phyloP scores from a whole-genome alignment of 2,329 filamentous ascomycete genomes.

The Fusarium luffae region DNA sequence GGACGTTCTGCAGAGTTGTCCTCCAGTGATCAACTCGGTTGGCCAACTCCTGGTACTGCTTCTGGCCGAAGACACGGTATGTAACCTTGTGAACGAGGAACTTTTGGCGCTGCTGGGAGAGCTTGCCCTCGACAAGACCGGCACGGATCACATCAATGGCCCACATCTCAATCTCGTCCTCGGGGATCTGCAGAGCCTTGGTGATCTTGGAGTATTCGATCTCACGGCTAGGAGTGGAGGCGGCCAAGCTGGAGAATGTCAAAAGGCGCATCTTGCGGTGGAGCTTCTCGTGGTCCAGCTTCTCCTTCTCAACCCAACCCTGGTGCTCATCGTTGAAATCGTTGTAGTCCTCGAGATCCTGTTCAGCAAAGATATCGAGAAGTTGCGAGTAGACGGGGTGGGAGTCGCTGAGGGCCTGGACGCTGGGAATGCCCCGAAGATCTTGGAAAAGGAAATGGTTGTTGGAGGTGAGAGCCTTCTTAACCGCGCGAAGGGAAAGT shows the following conservation, averaged over 20 bases:
- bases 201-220: conserved; percentile 89
- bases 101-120: conserved; percentile 90
- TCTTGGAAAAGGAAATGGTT: conserved; percentile 79
- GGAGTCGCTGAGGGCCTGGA: conserved; percentile 87
- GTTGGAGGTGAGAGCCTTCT: conserved; percentile 63
- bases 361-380: conserved; percentile 93
- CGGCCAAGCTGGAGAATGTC: conserved; percentile 89
- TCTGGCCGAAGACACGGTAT: conserved; percentile 96
- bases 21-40: conserved; percentile 93
- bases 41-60: conserved; percentile 97
- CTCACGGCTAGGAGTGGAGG: conserved; percentile 83
- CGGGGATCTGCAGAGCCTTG: conserved; percentile 83
- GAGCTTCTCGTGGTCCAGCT: conserved; percentile 77
- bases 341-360: conserved; percentile 93
- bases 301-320: conserved; percentile 82
- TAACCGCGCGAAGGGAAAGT: conserved; percentile 67
- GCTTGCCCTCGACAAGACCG: conserved; percentile 93
- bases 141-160: conserved; percentile 98
- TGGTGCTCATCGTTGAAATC: conserved; percentile 94
- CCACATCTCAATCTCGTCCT: conserved; percentile 95
- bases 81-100: conserved; percentile 97
- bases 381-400: conserved; percentile 90
- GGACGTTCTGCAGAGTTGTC: conserved; percentile 80
- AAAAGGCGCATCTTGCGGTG: conserved; percentile 97
- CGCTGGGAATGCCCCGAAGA: conserved; percentile 80